phyloP scores from a whole-genome alignment of 345 rosid species.

The Arabidopsis suecica region DNA sequence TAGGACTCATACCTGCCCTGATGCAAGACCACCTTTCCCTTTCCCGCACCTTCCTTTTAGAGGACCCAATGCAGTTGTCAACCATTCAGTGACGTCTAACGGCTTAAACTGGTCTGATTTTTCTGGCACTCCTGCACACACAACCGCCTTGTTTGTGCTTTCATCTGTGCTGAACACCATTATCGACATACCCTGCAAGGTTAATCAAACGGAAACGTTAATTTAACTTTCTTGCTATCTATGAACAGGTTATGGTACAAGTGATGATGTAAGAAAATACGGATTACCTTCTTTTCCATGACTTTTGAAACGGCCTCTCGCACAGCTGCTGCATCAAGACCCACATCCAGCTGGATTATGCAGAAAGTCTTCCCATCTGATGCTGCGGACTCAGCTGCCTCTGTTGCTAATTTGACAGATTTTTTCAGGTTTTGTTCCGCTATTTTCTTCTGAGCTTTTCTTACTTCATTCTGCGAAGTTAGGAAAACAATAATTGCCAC shows the following conservation, averaged over 20 bases:
- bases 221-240: not conserved
- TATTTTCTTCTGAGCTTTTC: constrained; percentile 84
- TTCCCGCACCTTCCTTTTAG: constrained; percentile 88
- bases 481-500: not conserved
- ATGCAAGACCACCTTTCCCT: constrained; percentile 90
- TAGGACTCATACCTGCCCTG: constrained; percentile 76
- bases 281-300: constrained; percentile 64
- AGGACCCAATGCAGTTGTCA: constrained; percentile 75
- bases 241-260: not conserved
- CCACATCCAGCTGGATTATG: constrained; percentile 76
- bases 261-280: not conserved
- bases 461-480: constrained; percentile 63
- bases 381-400: constrained; percentile 70
- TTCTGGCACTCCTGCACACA: constrained; percentile 87
- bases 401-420: constrained; percentile 67
- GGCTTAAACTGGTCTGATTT: constrained; percentile 60
- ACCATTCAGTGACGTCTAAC: constrained; percentile 91
- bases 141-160: constrained; percentile 82
- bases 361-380: constrained; percentile 79
- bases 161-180: constrained; percentile 93
- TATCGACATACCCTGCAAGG: constrained; percentile 71
- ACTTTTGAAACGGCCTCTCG: constrained; percentile 92
- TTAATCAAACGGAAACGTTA: not conserved
- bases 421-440: constrained; percentile 81
- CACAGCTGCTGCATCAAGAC: constrained; percentile 91